phyloP scores from a whole-genome alignment of 192 early-diverging fungal species.

The Backusella tarrabulga region DNA sequence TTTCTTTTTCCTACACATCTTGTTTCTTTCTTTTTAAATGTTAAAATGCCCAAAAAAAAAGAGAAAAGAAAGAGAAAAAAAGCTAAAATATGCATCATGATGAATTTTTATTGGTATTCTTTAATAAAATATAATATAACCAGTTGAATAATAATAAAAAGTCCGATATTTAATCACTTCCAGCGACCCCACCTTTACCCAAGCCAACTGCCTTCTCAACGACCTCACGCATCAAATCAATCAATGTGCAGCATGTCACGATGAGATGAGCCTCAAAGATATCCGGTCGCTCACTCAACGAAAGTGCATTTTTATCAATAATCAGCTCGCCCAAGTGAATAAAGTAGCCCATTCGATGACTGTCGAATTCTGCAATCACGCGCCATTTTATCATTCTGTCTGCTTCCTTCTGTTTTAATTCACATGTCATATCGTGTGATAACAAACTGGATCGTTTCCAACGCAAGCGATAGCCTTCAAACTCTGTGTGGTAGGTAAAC shows the following conservation, averaged over 20 bases:
- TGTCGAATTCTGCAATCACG: constrained; percentile 32
- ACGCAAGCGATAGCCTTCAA: constrained; percentile 20
- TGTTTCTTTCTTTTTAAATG: not conserved
- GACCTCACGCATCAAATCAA: constrained; percentile 31
- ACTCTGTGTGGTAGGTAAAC: constrained; percentile 28
- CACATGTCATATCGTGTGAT: constrained; percentile 35
- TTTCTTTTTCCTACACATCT: not conserved
- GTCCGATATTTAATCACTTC: constrained; percentile 16
- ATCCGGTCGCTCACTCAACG: constrained; percentile 7
- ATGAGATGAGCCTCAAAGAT: constrained; percentile 25
- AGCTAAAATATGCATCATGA: not conserved
- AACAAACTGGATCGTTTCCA: constrained; percentile 30
- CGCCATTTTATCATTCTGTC: constrained; percentile 6
- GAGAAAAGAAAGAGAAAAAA: not conserved
- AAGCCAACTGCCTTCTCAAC: constrained; percentile 33
- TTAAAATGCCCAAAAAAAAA: not conserved
- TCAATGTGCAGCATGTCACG: constrained; percentile 31
- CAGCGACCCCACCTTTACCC: constrained; percentile 26
- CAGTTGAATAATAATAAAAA: not conserved
- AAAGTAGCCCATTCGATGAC: constrained; percentile 38
- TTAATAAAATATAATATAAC: not conserved
- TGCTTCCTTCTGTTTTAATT: constrained; percentile 2
- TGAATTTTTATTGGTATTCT: not conserved
- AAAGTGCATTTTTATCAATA: constrained; percentile 19
- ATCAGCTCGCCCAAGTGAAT: constrained; percentile 25